These are phyloP conservation scores for Alternaria dauci DNA, from an alignment of 2,329 filamentous ascomycete species.

Conservation along the genomic window DNA sequence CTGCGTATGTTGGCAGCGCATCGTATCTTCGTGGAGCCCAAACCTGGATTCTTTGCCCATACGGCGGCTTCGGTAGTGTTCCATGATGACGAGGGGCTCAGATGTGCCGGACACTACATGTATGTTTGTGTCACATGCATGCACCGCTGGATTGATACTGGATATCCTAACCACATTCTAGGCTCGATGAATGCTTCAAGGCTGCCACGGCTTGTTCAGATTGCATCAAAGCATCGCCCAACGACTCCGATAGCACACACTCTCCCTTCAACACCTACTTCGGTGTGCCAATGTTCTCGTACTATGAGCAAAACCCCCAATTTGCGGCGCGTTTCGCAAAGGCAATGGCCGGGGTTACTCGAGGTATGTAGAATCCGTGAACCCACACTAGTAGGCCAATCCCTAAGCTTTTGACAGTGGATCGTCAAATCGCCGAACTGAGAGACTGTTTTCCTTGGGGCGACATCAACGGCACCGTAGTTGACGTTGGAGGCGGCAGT, in stretches of 20 bases:
- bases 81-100: constrained; percentile 6
- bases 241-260: constrained; percentile 8
- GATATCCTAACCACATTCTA: background rate
- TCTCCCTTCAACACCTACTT: constrained; percentile 36
- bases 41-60: constrained; percentile 30
- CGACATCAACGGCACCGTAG: constrained; percentile 31
- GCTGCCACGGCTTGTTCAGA: constrained; percentile 32
- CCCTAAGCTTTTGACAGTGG: constrained; percentile 16
- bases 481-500: constrained; percentile 45
- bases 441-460: constrained; percentile 39
- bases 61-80: constrained; percentile 5
- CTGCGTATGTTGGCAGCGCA: constrained; percentile 26
- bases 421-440: constrained; percentile 12
- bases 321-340: constrained; percentile 39
- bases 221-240: constrained; percentile 21
- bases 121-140: too few relatives aligned
- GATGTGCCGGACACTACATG: too few relatives aligned
- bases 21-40: constrained; percentile 27
- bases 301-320: constrained; percentile 36
- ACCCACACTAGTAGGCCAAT: too few relatives aligned
- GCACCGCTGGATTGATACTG: too few relatives aligned
- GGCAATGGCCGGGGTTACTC: constrained; percentile 40
- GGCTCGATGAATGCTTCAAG: constrained; percentile 41
- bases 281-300: constrained; percentile 35
- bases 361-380: constrained; percentile 14